Evolutionary conservation across 768 basidiomycete genomes (phyloP).

Genomic region (Pisolithus sp.): DNA sequence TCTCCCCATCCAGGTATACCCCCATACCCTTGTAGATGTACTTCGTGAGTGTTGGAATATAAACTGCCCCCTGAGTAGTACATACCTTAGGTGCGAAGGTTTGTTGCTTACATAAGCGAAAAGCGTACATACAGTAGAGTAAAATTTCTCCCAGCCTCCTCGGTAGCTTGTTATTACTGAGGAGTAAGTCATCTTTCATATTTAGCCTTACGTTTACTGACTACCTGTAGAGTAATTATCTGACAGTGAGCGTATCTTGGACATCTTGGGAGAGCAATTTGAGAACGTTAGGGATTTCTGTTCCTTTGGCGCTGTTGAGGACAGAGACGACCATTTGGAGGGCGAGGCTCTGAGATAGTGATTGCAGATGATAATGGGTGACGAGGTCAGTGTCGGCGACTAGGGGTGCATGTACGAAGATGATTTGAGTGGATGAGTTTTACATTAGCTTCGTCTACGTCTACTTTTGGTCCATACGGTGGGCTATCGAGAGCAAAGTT

Average conservation of each 20-base stretch:
- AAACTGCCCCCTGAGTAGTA: too few relatives aligned
- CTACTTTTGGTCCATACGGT: conserved; percentile 88
- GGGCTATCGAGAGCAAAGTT: conserved; percentile 64
- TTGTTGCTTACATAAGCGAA: too few relatives aligned
- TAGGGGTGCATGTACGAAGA: not conserved
- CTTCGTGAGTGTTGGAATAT: too few relatives aligned
- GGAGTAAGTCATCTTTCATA: too few relatives aligned
- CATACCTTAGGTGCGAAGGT: too few relatives aligned
- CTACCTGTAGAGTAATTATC: too few relatives aligned
- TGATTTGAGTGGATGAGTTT: conserved; percentile 6
- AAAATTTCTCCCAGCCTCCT: too few relatives aligned
- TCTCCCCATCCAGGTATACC: conserved; percentile 53
- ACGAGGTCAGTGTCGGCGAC: too few relatives aligned
- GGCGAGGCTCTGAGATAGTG: conserved; percentile 50
- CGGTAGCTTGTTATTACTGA: too few relatives aligned
- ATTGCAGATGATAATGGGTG: not conserved
- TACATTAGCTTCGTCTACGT: conserved; percentile 89
- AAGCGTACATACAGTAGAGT: too few relatives aligned
- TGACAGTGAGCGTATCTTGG: conserved; percentile 88
- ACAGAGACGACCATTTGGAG: conserved; percentile 79
- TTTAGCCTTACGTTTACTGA: too few relatives aligned
- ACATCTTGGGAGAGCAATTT: conserved; percentile 63
- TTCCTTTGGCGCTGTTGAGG: conserved; percentile 87
- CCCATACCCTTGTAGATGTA: conserved; percentile 99
- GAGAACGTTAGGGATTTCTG: conserved; percentile 76